Evolutionary conservation across 1,284 basidiomycete species (phyloP).

Genomic region (Fomitopsis schrenkii): DNA sequence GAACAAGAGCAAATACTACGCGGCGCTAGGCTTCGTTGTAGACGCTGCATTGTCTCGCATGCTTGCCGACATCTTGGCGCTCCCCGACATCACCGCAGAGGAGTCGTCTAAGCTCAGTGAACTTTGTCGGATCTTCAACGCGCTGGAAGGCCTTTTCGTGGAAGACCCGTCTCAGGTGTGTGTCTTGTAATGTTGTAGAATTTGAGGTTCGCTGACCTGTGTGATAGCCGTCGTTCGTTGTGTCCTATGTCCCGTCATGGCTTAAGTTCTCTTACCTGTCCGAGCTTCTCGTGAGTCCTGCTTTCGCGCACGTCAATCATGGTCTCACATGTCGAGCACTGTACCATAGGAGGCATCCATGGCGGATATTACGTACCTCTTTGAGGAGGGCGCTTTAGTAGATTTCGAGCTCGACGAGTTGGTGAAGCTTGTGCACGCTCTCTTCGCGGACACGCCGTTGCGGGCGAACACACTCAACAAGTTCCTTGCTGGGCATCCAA

Average conservation of each 20-base stretch:
- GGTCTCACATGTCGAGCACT: neutral
- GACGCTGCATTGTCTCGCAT: slow-evolving; percentile 71
- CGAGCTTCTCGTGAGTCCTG: slow-evolving; percentile 73
- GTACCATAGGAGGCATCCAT: slow-evolving; percentile 79
- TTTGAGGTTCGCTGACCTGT: neutral
- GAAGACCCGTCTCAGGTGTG: slow-evolving; percentile 59
- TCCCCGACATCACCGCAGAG: slow-evolving; percentile 88
- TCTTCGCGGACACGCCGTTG: slow-evolving; percentile 90
- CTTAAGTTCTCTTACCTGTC: slow-evolving; percentile 92
- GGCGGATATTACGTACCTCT: slow-evolving; percentile 90
- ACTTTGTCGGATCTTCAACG: slow-evolving; percentile 75
- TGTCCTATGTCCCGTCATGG: slow-evolving; percentile 85
- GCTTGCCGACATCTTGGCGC: slow-evolving; percentile 70
- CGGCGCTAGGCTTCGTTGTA: slow-evolving; percentile 70
- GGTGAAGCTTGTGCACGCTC: slow-evolving; percentile 73
- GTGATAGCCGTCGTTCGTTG: slow-evolving; percentile 60
- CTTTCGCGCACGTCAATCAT: neutral
- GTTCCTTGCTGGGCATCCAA: slow-evolving; percentile 57
- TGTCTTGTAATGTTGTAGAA: slow-evolving; percentile 11
- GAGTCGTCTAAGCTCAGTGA: slow-evolving; percentile 85
- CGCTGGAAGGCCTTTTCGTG: slow-evolving; percentile 78
- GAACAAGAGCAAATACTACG: slow-evolving; percentile 62
- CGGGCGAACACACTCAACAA: slow-evolving; percentile 78
- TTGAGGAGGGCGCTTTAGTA: slow-evolving; percentile 86
- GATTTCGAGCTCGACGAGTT: slow-evolving; percentile 90